These are phyloP conservation scores for Olyra latifolia DNA, from an alignment of 176 grass and related monocot species.

Conservation along the genomic window DNA sequence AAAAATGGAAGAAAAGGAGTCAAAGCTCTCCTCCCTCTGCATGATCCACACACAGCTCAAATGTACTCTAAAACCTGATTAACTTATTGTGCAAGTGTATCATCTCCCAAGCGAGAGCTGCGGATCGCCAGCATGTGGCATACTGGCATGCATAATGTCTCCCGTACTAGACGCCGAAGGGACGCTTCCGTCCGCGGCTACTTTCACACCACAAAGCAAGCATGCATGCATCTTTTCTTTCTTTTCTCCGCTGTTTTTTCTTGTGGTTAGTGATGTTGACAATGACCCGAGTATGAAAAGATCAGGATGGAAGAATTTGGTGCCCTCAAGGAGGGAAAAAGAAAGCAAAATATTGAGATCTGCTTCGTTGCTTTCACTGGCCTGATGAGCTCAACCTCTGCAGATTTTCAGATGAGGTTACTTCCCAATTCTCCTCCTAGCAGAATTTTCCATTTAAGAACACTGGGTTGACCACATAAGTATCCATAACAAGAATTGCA, in stretches of 20 bases:
- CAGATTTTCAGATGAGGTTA: conserved; percentile 2
- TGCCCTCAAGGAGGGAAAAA: not conserved
- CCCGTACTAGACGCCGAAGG: conserved; percentile 7
- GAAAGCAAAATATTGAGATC: not conserved
- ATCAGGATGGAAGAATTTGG: conserved; percentile 39
- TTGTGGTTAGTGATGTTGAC: conserved; percentile 12
- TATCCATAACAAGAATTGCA: not conserved
- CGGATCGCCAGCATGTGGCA: conserved; percentile 28
- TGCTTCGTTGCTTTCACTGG: conserved; percentile 23
- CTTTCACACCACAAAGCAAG: conserved; percentile 31
- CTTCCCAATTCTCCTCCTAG: not conserved
- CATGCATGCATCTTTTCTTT: conserved; percentile 12
- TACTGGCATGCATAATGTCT: conserved; percentile 10
- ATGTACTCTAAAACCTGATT: not conserved
- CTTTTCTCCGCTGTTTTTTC: not conserved
- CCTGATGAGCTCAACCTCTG: conserved; percentile 6
- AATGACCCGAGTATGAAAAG: conserved; percentile 25
- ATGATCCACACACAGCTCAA: not conserved
- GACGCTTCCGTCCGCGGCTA: conserved; percentile 13
- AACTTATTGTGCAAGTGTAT: conserved; percentile 7
- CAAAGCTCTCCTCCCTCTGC: not conserved
- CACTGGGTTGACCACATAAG: conserved; percentile 3
- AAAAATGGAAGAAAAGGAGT: not conserved
- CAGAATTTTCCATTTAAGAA: conserved; percentile 19
- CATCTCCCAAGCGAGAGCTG: not conserved